These are phyloP conservation scores for Amanita exitialis DNA, from an alignment of 768 basidiomycete species.

Conservation along the genomic window DNA sequence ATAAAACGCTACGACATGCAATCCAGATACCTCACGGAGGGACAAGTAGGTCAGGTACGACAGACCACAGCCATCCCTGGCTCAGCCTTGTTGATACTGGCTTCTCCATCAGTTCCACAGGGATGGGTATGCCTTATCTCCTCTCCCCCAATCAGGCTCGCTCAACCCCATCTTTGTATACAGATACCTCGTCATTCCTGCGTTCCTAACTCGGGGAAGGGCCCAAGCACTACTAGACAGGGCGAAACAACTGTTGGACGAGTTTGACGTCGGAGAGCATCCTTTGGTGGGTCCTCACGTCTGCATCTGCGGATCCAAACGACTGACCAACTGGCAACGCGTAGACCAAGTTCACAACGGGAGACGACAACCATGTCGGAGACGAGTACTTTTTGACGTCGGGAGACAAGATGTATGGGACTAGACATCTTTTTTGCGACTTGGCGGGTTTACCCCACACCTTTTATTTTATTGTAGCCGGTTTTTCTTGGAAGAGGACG, in stretches of 20 bases:
- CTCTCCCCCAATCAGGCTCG: neutral
- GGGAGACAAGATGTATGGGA: constrained; percentile 74
- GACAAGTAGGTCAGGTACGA: constrained; percentile 7
- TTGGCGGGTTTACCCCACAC: neutral
- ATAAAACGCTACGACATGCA: neutral
- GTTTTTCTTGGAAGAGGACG: constrained; percentile 90
- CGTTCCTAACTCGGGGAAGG: constrained; percentile 56
- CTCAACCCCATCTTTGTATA: neutral
- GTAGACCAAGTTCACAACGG: constrained; percentile 82
- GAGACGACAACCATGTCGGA: constrained; percentile 68
- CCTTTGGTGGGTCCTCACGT: constrained; percentile 48
- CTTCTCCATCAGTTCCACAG: constrained; percentile 35
- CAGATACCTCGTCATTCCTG: constrained; percentile 73
- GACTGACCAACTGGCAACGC: neutral
- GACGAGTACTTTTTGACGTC: constrained; percentile 91
- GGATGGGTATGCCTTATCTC: constrained; percentile 33
- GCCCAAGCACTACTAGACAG: constrained; percentile 52
- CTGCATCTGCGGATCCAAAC: neutral
- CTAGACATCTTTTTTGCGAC: neutral
- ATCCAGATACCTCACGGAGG: constrained; percentile 4
- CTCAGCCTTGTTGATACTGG: neutral
- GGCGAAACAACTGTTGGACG: constrained; percentile 67
- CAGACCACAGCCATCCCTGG: neutral
- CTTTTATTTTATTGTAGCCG: constrained; percentile 28
- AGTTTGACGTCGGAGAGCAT: constrained; percentile 70